A percentile compares a stretch with the other conserved stretches of the same genome.
phyloP scores from a whole-genome alignment of 108 stramenopile species.

The Skeletonema costatum region DNA sequence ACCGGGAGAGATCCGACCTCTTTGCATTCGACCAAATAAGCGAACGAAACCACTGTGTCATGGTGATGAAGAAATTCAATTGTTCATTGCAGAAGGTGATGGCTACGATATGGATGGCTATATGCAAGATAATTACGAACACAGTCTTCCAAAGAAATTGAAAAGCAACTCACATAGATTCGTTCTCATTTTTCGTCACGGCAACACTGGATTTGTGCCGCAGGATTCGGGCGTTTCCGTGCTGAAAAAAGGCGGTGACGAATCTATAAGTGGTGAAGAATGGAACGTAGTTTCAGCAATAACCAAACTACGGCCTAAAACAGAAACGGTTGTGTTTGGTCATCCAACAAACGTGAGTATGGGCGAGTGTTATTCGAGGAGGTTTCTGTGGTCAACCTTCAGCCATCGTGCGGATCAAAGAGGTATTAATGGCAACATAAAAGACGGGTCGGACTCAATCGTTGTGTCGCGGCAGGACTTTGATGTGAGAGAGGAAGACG shows the following conservation, averaged over 20 bases:
- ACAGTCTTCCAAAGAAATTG: constrained; percentile 42
- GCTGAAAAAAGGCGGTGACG: neutral
- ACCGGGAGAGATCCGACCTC: constrained; percentile 23
- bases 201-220: constrained; percentile 10
- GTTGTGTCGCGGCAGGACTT: constrained; percentile 48
- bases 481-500: constrained; percentile 41
- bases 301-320: constrained; percentile 13
- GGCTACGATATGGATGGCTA: constrained; percentile 61
- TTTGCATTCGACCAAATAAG: constrained; percentile 38
- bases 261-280: neutral
- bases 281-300: constrained; percentile 13
- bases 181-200: constrained; percentile 51
- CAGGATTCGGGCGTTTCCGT: constrained; percentile 45
- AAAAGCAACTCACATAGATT: constrained; percentile 23
- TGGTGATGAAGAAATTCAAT: constrained; percentile 46
- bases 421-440: constrained; percentile 49
- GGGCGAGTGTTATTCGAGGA: constrained; percentile 23
- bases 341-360: constrained; percentile 10
- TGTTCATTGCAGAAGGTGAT: constrained; percentile 53
- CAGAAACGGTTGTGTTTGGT: constrained; percentile 26
- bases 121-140: constrained; percentile 55
- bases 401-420: constrained; percentile 39
- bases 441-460: constrained; percentile 53
- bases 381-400: constrained; percentile 5
- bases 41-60: constrained; percentile 1